phyloP scores from a whole-genome alignment of 495 filamentous ascomycete genomes.

The Penicillium arizonense region DNA sequence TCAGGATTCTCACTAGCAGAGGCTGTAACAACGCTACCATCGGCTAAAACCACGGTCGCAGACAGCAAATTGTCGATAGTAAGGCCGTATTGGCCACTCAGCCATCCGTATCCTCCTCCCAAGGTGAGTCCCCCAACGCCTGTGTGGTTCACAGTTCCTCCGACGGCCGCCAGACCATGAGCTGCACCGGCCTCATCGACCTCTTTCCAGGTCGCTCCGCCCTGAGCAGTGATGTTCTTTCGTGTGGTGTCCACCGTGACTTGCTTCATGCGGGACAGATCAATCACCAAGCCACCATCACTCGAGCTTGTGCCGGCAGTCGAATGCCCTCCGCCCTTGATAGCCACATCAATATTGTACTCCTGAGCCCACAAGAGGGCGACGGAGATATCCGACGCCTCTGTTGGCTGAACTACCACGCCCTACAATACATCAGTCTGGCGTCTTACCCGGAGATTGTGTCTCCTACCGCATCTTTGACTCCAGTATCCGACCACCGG shows the following conservation, averaged over 20 bases:
- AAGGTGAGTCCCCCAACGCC: slow-evolving; percentile 59
- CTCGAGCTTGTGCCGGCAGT: slow-evolving; percentile 49
- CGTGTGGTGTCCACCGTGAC: slow-evolving; percentile 43
- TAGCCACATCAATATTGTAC: slow-evolving; percentile 46
- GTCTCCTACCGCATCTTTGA: slow-evolving; percentile 32
- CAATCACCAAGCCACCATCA: slow-evolving; percentile 51
- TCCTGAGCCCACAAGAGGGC: slow-evolving; percentile 42
- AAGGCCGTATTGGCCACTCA: slow-evolving; percentile 49
- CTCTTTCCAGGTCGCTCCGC: slow-evolving; percentile 55
- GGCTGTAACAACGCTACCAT: slow-evolving; percentile 41
- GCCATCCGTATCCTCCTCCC: slow-evolving; percentile 56
- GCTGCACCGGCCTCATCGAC: slow-evolving; percentile 51
- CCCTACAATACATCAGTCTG: slow-evolving; percentile 23
- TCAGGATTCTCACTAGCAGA: slow-evolving; percentile 38
- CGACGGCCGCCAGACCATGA: slow-evolving; percentile 54
- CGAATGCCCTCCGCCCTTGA: slow-evolving; percentile 55
- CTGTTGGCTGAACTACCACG: slow-evolving; percentile 39
- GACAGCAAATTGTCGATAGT: slow-evolving; percentile 52
- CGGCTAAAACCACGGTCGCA: slow-evolving; percentile 49
- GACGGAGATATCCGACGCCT: slow-evolving; percentile 34
- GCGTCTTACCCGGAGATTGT: neutral
- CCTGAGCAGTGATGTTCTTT: slow-evolving; percentile 49
- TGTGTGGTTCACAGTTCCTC: slow-evolving; percentile 59
- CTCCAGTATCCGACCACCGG: slow-evolving; percentile 38
- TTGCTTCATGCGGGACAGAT: slow-evolving; percentile 49